phyloP scores from a whole-genome alignment of 169 alveolate genomes.

The Plasmodium inui region DNA sequence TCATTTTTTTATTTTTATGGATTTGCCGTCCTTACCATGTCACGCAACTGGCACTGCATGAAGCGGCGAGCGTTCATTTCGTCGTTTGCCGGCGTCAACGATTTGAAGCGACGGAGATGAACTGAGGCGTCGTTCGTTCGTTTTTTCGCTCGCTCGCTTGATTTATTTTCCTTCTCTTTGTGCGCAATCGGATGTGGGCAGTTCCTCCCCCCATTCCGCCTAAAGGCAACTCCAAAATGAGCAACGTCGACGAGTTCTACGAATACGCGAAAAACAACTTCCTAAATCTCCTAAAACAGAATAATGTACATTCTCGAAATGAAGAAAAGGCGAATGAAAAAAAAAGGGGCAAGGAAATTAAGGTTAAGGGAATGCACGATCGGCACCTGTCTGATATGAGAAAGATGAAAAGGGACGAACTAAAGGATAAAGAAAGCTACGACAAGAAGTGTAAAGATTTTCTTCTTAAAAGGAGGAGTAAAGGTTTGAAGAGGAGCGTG shows the following conservation, averaged over 20 bases:
- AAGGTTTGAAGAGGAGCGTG: background rate
- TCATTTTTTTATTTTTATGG: background rate
- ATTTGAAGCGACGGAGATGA: background rate
- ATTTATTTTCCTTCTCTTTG: constrained; percentile 5
- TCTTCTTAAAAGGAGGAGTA: constrained; percentile 26
- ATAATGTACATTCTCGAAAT: constrained; percentile 28
- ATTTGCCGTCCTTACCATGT: background rate
- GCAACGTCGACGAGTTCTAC: constrained; percentile 71
- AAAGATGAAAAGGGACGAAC: constrained; percentile 44
- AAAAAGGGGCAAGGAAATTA: constrained; percentile 8
- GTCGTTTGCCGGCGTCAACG: background rate
- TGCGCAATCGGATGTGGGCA: background rate
- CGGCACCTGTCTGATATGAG: constrained; percentile 28
- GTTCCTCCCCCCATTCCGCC: background rate
- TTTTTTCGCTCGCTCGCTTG: background rate
- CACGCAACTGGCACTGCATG: background rate
- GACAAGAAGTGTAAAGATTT: constrained; percentile 51
- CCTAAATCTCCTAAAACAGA: constrained; percentile 49
- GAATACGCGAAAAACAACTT: constrained; percentile 76
- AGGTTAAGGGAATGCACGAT: constrained; percentile 31
- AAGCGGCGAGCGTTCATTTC: background rate
- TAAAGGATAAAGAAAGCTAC: constrained; percentile 51
- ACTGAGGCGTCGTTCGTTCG: background rate
- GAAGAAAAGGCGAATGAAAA: constrained; percentile 6
- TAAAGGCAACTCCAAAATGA: constrained; percentile 22